Evolutionary conservation across 169 alveolate genomes (phyloP), one percentile per base, ranked within the genome.

Genomic region (Toxoplasma gondii): DNA sequence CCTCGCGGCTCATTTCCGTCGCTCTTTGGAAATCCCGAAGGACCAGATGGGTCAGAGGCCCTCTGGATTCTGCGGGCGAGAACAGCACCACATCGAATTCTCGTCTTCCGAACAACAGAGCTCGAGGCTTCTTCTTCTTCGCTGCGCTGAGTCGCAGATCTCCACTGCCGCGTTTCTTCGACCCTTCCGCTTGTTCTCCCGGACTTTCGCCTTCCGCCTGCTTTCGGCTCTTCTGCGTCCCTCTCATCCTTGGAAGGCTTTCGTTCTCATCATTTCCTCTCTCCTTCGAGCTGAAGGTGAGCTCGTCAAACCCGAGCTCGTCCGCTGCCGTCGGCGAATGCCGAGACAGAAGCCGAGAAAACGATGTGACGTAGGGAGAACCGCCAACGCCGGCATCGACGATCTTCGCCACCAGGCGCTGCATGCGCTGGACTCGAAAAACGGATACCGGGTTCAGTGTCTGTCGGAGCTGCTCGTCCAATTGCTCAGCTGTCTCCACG

Each of bases 401-500:
- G 31, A 27, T 27, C 74, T 64, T 16, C 24, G n/a, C 74, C 29
- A 64, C 29, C 31, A 49, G 58, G 58, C 22, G 74, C 74, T 27
- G 74, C 74, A 27, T 27, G n/a, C 74, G 74, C 74, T 27, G 31
- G 74, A 64, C 34, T 4, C n/a, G 74, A 27, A 22, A 64, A 27
- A 4, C 29, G 45, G 45, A 78, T 12, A 38, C 86, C n/a, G 86
- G 86, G 2, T 31, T 10, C 44, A 78, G 45, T 16, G 86, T 78
- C 49, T 78, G n/a, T 78, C 86, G 86, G 86, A 78, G 49, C 44
- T 78, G 39, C 39, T 78, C 45, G 86, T 78, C 86, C 9, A 78
- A 78, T 2, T n/a, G 27, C 44, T 19, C 86, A 16, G 45, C 24
- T 78, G 86, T 78, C 22, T 38, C 43, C n/a, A 78, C 86, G 43